A percentile compares a stretch with the other conserved stretches of the same genome.
Conservation (phyloP, 768 basidiomycete species). For the Lactarius hengduanensis region DNA sequence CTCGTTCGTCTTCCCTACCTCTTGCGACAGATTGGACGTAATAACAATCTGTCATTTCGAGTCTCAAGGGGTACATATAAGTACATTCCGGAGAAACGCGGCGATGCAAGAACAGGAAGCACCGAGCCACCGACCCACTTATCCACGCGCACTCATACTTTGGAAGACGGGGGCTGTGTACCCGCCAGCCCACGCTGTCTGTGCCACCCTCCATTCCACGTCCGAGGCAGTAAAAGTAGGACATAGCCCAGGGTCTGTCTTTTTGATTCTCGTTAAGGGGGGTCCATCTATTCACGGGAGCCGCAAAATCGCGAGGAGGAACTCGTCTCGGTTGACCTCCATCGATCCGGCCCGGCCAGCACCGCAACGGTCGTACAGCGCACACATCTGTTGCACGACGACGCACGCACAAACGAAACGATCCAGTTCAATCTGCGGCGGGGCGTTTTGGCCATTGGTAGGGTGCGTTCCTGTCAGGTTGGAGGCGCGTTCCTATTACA, state of each 20-base stretch:
- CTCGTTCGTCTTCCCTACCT: no score
- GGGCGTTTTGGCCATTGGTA: not conserved
- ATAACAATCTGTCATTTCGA: not conserved
- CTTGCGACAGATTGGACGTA: not conserved
- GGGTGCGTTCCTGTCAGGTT: conserved; percentile 1
- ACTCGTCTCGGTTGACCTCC: conserved; percentile 4
- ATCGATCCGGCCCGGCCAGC: not conserved
- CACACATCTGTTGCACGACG: conserved; percentile 12
- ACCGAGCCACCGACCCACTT: not conserved
- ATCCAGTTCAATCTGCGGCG: conserved; percentile 9
- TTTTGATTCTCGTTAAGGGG: not conserved
- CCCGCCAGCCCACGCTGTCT: not conserved
- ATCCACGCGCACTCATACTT: not conserved
- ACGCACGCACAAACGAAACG: conserved; percentile 16
- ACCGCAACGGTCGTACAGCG: conserved; percentile 5
- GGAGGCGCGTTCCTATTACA: no score
- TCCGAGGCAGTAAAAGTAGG: not conserved
- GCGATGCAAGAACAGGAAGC: not conserved
- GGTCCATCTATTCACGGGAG: not conserved
- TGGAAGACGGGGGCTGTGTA: not conserved
- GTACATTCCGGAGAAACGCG: not conserved
- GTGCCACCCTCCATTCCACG: not conserved
- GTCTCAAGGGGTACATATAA: not conserved
- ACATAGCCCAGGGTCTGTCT: not conserved
- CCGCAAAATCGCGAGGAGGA: conserved; percentile 5